phyloP scores from a whole-genome alignment of 2,329 filamentous ascomycete species.

The Penicillium sclerotiorum region DNA sequence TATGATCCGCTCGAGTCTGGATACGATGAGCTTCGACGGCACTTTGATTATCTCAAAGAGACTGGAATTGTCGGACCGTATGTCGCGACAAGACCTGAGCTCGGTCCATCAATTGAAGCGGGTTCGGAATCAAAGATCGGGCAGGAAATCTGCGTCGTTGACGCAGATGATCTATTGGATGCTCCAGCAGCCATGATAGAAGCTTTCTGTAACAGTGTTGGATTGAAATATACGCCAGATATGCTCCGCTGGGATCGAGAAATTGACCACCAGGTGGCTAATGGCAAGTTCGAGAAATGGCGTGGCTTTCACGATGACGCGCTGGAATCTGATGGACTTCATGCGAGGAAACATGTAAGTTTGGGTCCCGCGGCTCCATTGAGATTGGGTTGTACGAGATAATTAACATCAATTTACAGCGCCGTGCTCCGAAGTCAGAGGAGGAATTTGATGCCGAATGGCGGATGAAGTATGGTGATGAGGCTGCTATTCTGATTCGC shows the following conservation, averaged over 20 bases:
- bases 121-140: conserved; percentile 27
- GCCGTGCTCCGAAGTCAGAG: conserved; percentile 43
- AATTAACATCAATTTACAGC: too few relatives aligned
- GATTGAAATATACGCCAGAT: conserved; percentile 70
- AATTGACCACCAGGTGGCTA: conserved; percentile 68
- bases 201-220: conserved; percentile 78
- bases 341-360: conserved; percentile 54
- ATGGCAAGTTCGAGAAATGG: conserved; percentile 89
- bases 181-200: conserved; percentile 73
- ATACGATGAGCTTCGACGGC: conserved; percentile 78
- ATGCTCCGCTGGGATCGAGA: conserved; percentile 85
- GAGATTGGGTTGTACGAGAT: too few relatives aligned
- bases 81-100: conserved; percentile 48
- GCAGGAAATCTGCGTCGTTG: conserved; percentile 76
- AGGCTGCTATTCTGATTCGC: conserved; percentile 59
- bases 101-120: conserved; percentile 26
- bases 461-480: conserved; percentile 61
- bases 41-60: conserved; percentile 81
- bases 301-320: conserved; percentile 94
- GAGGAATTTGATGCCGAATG: conserved; percentile 61
- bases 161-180: conserved; percentile 90
- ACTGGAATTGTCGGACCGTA: conserved; percentile 70
- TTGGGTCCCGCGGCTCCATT: neutral
- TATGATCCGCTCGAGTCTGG: conserved; percentile 87
- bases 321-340: conserved; percentile 74